Base-by-base conservation (phyloP, 1,284 basidiomycete genomes). In the Vanrija sp. region DNA sequence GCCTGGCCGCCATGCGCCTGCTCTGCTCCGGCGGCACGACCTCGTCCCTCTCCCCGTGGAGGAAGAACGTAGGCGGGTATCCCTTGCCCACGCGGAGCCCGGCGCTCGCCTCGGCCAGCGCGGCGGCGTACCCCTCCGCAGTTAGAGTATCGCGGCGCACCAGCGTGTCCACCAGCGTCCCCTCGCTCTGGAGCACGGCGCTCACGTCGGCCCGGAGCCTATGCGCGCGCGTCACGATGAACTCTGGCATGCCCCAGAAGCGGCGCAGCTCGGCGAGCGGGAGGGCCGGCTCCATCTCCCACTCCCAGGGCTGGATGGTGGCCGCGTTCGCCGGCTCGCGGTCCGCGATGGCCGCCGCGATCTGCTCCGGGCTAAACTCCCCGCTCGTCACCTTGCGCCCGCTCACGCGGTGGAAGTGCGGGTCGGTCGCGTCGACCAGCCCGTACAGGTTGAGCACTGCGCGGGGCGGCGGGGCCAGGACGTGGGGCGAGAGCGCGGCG, bases 1-100 rank as follows among this genome's bases (percentile, higher is more conserved):
- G 49, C 49, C 50, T 55, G 6, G 53, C 46, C 5, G 52, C 61
- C 36, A 67, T 57, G 7, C 47, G 22, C 41, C 53, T 39, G 20
- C 51, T 53, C 53, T 67, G 64, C 24, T 51, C 41, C 3, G 65
- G 38, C 4, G 57, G 55, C 18, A 67, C 66, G 16, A 51, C 25
- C 9, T 8, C n/a, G 42, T 69, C 67, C 6, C 12, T 42, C 3
- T 47, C 55, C 1, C 67, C 65, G 27, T 69, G 67, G 27, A 67
- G 36, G 15, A 67, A 41, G 50, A 56, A 61, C 8, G 63, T 66
- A 3, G 65, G 60, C 16, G 67, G 67, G 37, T 12, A 31, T 4
- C 12, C 31, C 9, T 4, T 4, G 31, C 9, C 38, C n/a, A n/a
- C 4, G n/a, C 25, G 48, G 47, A 6, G 23, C 31, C 15, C 51